These are phyloP conservation scores for Pilasporangium apinafurcum DNA, from an alignment of 352 stramenopile species.

Conservation along the genomic window DNA sequence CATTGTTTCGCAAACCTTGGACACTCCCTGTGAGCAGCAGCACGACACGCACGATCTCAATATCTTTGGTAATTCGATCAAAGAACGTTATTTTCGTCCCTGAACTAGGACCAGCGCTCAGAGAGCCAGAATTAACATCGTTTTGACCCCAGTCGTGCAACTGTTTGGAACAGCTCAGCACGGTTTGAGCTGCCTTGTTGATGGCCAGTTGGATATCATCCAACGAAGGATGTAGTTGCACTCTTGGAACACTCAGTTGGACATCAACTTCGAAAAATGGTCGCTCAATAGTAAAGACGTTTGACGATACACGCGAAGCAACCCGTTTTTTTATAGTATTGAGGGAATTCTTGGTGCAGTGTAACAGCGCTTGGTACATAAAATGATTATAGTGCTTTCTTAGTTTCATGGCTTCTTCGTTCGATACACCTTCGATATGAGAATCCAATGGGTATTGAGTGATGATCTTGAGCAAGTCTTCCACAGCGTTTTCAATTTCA, in stretches of 20 bases:
- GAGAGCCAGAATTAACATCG: conserved; percentile 20
- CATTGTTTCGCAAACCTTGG: conserved; percentile 96
- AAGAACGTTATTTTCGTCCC: conserved; percentile 90
- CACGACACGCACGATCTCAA: conserved; percentile 97
- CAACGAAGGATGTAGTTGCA: conserved; percentile 93
- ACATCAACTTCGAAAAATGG: conserved; percentile 99
- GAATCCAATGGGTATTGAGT: conserved; percentile 93
- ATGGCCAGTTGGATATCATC: conserved; percentile 98
- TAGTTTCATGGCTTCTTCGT: conserved; percentile 94
- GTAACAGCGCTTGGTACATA: conserved; percentile 97
- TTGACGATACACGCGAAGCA: conserved; percentile 81
- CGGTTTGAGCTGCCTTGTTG: conserved; percentile 95
- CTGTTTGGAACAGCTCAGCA: conserved; percentile 96
- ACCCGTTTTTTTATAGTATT: conserved; percentile 98
- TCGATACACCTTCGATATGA: conserved; percentile 90
- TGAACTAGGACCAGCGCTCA: not conserved
- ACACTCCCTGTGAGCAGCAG: conserved; percentile 96
- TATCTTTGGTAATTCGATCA: conserved; percentile 97
- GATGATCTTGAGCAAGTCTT: conserved; percentile 97
- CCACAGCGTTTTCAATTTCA: conserved; percentile 97
- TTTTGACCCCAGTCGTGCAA: conserved; percentile 92
- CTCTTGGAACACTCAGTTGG: conserved; percentile 90
- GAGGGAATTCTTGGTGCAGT: conserved; percentile 98
- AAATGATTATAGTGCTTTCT: conserved; percentile 99
- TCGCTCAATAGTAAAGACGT: conserved; percentile 89